phyloP scores from a whole-genome alignment of 805 yeast genomes.

The Naumovozyma dairenensis region DNA sequence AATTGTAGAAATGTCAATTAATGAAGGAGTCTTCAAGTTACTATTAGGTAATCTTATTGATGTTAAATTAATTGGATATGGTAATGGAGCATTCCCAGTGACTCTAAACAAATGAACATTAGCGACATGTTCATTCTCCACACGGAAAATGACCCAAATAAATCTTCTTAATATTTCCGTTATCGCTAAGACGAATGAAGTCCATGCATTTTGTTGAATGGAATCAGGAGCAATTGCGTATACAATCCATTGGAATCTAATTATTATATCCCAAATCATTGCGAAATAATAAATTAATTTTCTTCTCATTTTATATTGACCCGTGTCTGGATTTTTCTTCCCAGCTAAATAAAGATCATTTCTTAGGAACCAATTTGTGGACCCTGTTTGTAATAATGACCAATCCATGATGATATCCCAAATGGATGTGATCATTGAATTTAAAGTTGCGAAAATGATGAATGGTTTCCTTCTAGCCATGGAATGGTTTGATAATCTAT shows the following conservation, averaged over 20 bases:
- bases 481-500: constrained; percentile 38
- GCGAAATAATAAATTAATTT: constrained; percentile 59
- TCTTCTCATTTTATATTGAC: constrained; percentile 19
- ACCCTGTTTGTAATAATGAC: constrained; percentile 64
- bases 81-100: constrained; percentile 76
- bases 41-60: too few relatives aligned
- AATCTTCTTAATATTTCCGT: constrained; percentile 79
- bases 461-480: constrained; percentile 42
- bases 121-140: constrained; percentile 93
- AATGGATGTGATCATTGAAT: constrained; percentile 54
- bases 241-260: constrained; percentile 88
- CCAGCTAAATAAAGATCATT: constrained; percentile 60
- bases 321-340: constrained; percentile 27
- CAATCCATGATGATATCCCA: constrained; percentile 98
- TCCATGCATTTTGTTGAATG: constrained; percentile 78
- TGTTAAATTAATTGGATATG: constrained; percentile 40
- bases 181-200: constrained; percentile 73
- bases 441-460: constrained; percentile 63
- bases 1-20: too few relatives aligned
- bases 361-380: constrained; percentile 51
- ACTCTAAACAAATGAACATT: constrained; percentile 82
- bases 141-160: constrained; percentile 83
- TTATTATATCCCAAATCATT: constrained; percentile 57
- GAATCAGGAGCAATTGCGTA: constrained; percentile 70
- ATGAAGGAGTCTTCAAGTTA: too few relatives aligned